Evolutionary conservation across 768 basidiomycete species (phyloP), one percentile per base, ranked within the genome.

Genomic region (Kondoa subrosea): DNA sequence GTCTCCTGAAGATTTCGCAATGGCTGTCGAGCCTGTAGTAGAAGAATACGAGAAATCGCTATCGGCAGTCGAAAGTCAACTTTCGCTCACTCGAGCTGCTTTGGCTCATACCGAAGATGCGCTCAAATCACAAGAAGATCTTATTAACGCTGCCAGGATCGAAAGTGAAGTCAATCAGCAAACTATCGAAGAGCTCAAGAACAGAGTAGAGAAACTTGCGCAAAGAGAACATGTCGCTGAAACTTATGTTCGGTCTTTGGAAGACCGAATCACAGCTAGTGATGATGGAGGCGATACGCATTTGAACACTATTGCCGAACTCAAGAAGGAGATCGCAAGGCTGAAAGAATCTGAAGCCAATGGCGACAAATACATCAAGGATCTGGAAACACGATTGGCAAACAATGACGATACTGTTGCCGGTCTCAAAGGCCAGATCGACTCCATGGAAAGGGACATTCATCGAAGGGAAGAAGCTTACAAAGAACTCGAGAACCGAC

Each of bases 41-140:
- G 89, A 95, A 78, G 91, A 96, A 78, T 99, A 99, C 77, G 93
- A 99, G 81, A 91, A 93, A 81, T 90, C 91, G 0, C 93, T 97
- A 71, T 83, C 85, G 56, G 87, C 90, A 1, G 87, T 99, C 82
- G 95, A 99, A 77, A 88, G 88, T 0, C 91, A 93, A 77, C 81
- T 95, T 65, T 88, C 83, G 71, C 80, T 92, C 66, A 91, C 91
- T 72, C 82, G 87, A 63, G 89, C 88, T 1, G 89, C 91, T 25
- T 79, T 95, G 56, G 76, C 87, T 64, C 86, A 91, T 73, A 90
- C 93, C 65, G 93, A 95, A 76, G 89, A 92, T 73, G 81, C 95
- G 78, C 85, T 89, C 58, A 87, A 89, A 71, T 91, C 95, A 78
- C 91, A 90, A 77, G 90, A 91, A 75, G 85, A 85, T 1, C 87